Evolutionary conservation across 129 eudicot species (phyloP).

Genomic region (Flaveria trinervia): DNA sequence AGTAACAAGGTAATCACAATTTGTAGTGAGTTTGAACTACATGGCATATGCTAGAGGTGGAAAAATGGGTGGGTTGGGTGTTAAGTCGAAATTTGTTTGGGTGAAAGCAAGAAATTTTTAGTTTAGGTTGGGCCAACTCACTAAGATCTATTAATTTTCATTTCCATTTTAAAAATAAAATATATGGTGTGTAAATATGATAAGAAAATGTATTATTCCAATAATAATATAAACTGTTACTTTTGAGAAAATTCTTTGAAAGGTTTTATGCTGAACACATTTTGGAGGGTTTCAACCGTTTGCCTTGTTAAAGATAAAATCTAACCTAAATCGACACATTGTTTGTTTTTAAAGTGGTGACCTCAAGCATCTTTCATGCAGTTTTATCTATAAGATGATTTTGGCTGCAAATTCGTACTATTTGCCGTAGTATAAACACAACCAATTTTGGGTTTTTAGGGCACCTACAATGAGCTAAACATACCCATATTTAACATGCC

Average conservation of each 20-base stretch:
- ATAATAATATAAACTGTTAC: background rate
- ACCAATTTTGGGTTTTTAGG: constrained; percentile 1
- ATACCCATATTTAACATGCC: background rate
- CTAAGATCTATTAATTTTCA: background rate
- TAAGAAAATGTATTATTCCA: background rate
- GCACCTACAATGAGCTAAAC: background rate
- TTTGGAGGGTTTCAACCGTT: background rate
- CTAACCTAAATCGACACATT: background rate
- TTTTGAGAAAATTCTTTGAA: background rate
- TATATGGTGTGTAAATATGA: background rate
- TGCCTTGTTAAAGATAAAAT: background rate
- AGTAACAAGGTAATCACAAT: constrained; percentile 48
- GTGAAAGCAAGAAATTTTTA: background rate
- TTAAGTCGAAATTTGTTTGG: background rate
- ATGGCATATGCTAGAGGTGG: background rate
- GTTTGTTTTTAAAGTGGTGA: background rate
- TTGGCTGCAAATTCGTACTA: background rate
- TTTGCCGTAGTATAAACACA: background rate
- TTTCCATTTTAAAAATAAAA: background rate
- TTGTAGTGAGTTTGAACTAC: background rate
- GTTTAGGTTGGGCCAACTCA: too few species aligned
- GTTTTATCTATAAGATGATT: background rate
- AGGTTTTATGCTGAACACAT: background rate
- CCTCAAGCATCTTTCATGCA: background rate
- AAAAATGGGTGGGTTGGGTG: background rate